Percentiles rank a stretch among this genome's conserved stretches.
These are phyloP conservation scores for Paralagenidium karlingii DNA, from an alignment of 352 stramenopile genomes.

Conservation along the genomic window DNA sequence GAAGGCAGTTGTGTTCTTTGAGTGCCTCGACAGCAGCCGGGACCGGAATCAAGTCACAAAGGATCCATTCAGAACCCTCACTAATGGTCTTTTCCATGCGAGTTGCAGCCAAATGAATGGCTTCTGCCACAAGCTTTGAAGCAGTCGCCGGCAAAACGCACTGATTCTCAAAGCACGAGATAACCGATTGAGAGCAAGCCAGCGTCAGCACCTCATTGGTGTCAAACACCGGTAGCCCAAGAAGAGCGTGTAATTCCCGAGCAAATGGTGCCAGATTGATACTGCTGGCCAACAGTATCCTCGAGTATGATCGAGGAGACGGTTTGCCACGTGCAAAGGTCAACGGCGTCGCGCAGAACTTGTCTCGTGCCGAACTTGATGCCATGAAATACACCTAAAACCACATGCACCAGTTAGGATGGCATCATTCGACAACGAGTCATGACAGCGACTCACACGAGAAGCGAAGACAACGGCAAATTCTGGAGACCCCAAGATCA, in stretches of 20 bases:
- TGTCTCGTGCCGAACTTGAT: conserved; percentile 12
- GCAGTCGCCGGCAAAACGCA: conserved; percentile 10
- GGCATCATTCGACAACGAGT: neutral
- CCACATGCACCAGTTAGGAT: neutral
- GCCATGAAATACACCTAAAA: conserved; percentile 31
- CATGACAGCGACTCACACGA: conserved; percentile 4
- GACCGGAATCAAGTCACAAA: conserved; percentile 31
- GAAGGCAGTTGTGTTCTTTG: conserved; percentile 24
- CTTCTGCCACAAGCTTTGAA: conserved; percentile 11
- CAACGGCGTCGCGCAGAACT: conserved; percentile 27
- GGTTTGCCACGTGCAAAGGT: conserved; percentile 27
- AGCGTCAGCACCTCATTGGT: conserved; percentile 13
- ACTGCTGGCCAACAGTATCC: conserved; percentile 29
- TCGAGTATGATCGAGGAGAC: conserved; percentile 3
- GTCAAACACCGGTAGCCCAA: conserved; percentile 11
- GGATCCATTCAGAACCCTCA: conserved; percentile 18
- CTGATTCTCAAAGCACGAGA: no score
- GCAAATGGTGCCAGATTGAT: conserved; percentile 7
- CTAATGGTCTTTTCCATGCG: conserved; percentile 1
- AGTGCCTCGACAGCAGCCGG: conserved; percentile 18
- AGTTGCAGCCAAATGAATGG: no score
- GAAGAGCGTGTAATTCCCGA: conserved; percentile 8
- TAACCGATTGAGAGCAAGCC: no score
- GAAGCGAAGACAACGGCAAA: conserved; percentile 27
- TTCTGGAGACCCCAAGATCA: conserved; percentile 20